Base-by-base conservation (phyloP, 192 early-diverging fungal genomes). In the Coemansia sp. region DNA sequence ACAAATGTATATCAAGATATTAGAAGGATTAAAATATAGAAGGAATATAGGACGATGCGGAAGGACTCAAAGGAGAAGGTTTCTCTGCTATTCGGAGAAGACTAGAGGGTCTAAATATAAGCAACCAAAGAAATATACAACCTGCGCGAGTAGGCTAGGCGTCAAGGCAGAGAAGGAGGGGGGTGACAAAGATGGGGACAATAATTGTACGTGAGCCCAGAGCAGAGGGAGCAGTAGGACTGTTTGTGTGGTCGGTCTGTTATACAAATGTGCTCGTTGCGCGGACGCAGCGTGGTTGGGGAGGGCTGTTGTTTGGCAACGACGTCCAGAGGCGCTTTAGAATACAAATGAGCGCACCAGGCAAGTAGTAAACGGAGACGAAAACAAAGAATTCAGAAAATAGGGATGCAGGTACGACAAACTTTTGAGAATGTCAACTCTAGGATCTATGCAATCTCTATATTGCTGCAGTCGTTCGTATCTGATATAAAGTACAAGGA, bases 171-270 rank as follows among this genome's bases (percentile, higher is more conserved):
- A 65, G 41, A 57, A 38, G 14, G 13, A 57, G 9, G 13, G 22
- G 54, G 50, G 9, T 34, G 42, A 34, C 9, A 20, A 43, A 32
- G 43, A 45, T 34, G 53, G 50, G 63, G 63, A 65, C 22, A 25
- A 25, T 40, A 46, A 65, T 65, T 65, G 63, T 65, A 52, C 32
- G 54, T n/a, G 15, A 33, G 34, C 0, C 55, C 34, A 57, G 23
- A 33, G 55, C 29, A 34, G 34, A 57, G 34, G 17, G 11, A 35
- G 55, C 34, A 57, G 55, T 57, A 57, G 34, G 33, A 8, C 50
- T 25, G 48, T 6, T 49, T 49, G 38, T 40, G 11, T 40, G 7
- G 38, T 40, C 11, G 38, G 45, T 11, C 14, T 20, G 49, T 25
- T 52, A 52, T 57, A n/a, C 55, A 57, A 0, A 57, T 35, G 22